Evolutionary conservation across 108 stramenopile species (phyloP).

Genomic region (Cyclotella choctawhatcheeana): DNA sequence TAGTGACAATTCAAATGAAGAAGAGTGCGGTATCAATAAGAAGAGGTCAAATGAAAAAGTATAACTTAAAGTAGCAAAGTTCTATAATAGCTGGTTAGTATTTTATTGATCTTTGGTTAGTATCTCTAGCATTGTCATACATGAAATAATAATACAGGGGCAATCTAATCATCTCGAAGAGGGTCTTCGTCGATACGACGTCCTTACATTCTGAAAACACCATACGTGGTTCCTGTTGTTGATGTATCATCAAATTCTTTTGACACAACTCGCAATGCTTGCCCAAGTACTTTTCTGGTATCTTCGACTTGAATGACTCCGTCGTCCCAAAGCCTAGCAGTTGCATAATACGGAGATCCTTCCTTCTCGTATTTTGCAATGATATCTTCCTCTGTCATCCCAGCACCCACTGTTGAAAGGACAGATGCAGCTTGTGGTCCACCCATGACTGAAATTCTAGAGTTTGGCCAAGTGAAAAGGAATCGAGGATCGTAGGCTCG

Average conservation of each 20-base stretch:
- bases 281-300: slow-evolving; percentile 88
- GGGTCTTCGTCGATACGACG: not conserved
- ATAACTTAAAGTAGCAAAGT: no score
- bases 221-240: slow-evolving; percentile 35
- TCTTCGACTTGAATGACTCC: slow-evolving; percentile 96
- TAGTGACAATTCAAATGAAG: no score
- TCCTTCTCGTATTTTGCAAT: slow-evolving; percentile 82
- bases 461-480: slow-evolving; percentile 99
- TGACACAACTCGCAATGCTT: slow-evolving; percentile 75
- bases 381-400: slow-evolving; percentile 70
- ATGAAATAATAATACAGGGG: no score
- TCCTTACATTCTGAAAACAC: slow-evolving; percentile 53
- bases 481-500: slow-evolving; percentile 95
- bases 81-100: no score
- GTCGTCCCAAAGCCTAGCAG: slow-evolving; percentile 97
- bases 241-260: slow-evolving; percentile 50
- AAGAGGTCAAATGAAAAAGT: no score
- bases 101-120: not conserved
- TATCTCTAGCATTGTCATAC: no score
- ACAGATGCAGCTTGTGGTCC: slow-evolving; percentile 98
- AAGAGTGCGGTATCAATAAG: no score
- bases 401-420: slow-evolving; percentile 88
- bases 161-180: no score
- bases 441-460: slow-evolving; percentile 96
- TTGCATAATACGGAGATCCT: slow-evolving; percentile 90